phyloP scores from a whole-genome alignment of 2,329 filamentous ascomycete genomes.

The Verticillium nonalfalfae region DNA sequence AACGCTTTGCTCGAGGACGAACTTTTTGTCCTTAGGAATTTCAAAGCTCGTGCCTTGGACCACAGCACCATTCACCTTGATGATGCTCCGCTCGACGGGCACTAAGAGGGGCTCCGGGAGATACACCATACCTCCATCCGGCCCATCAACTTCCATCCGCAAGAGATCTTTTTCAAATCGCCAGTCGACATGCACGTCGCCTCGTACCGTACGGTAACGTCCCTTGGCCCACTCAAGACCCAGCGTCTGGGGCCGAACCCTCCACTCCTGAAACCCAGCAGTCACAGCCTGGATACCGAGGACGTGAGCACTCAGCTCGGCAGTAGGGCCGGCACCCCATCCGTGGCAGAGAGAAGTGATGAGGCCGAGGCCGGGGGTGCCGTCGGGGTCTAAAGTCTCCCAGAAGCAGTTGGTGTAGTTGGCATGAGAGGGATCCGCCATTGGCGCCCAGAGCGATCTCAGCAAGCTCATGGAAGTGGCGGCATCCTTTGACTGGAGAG shows the following conservation, averaged over 20 bases:
- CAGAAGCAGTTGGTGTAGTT: conserved; percentile 24
- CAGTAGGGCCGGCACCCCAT: conserved; percentile 24
- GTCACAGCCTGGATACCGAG: conserved; percentile 15
- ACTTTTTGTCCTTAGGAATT: too few species aligned
- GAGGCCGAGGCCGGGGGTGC: conserved; percentile 16
- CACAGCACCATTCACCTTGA: not conserved
- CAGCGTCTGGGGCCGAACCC: conserved; percentile 12
- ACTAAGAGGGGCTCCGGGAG: not conserved
- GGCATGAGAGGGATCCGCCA: conserved; percentile 14
- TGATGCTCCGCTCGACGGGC: not conserved
- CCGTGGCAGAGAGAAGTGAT: conserved; percentile 24
- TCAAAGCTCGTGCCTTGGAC: too few species aligned
- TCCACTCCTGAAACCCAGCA: conserved; percentile 15
- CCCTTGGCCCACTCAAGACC: conserved; percentile 12
- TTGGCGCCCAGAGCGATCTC: conserved; percentile 16
- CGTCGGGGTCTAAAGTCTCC: conserved; percentile 18
- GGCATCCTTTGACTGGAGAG: conserved; percentile 11
- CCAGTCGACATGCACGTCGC: conserved; percentile 3
- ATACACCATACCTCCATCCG: not conserved
- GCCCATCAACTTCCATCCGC: conserved; percentile 4
- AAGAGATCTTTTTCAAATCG: conserved; percentile 2
- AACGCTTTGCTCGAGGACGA: too few species aligned
- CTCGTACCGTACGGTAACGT: not conserved
- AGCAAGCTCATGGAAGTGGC: conserved; percentile 10
- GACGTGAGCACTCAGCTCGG: conserved; percentile 21